Evolutionary conservation across 805 yeast species (phyloP).

Genomic region (baker's yeast (Saccharomyces cerevisiae)): DNA sequence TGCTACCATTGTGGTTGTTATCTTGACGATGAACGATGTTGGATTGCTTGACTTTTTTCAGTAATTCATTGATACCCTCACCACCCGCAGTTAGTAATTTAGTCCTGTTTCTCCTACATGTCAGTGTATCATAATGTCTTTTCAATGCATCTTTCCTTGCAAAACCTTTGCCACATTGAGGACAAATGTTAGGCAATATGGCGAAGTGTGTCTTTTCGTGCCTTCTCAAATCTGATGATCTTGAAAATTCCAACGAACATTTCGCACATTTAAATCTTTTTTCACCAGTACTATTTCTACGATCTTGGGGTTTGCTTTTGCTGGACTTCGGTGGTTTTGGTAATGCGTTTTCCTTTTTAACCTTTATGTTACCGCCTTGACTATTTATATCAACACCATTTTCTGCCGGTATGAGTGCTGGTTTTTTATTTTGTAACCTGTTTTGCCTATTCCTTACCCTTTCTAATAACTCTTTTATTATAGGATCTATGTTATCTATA

Average conservation of each 20-base stretch:
- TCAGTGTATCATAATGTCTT: conserved; percentile 63
- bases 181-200: conserved; percentile 66
- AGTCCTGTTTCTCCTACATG: conserved; percentile 64
- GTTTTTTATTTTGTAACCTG: neutral
- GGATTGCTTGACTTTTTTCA: conserved; percentile 11
- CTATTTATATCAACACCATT: neutral
- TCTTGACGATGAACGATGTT: neutral
- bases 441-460: conserved; percentile 5
- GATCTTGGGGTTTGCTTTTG: neutral
- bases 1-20: neutral
- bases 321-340: neutral
- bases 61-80: conserved; percentile 25
- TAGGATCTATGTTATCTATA: conserved; percentile 15
- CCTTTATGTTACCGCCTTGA: neutral
- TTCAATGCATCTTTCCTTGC: conserved; percentile 76
- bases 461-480: conserved; percentile 16
- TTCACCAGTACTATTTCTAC: conserved; percentile 5
- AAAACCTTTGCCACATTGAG: conserved; percentile 70
- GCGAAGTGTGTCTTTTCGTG: conserved; percentile 66
- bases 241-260: conserved; percentile 53
- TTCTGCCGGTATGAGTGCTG: neutral
- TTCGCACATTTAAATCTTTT: conserved; percentile 47
- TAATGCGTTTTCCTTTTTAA: neutral
- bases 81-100: conserved; percentile 33
- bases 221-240: conserved; percentile 63